Evolutionary conservation across 2,329 filamentous ascomycete genomes (phyloP), one percentile per base, ranked within the genome.

Genomic region (Trichoderma sp.): DNA sequence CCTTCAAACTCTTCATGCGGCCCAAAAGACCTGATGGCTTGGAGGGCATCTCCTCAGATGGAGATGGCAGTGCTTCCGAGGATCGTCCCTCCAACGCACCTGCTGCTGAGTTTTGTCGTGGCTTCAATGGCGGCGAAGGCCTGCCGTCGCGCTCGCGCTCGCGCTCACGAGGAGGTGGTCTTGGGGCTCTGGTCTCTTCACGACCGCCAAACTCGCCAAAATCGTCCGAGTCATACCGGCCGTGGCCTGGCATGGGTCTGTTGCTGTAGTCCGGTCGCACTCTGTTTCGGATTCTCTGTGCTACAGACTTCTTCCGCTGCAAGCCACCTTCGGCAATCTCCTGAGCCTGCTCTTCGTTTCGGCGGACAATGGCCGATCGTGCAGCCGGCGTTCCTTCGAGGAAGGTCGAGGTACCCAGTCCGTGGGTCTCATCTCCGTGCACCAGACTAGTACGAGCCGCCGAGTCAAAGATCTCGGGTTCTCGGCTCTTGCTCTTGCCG

Each of bases 371-470:
- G 21, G 91, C 92, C 8, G 89, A 87, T 74, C 89, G 89, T 33
- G 94, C 92, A 33, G 94, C 96, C 16, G 96, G 95, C 1, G 96
- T 92, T 43, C 96, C 96, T 75, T 99, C 96, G 27, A 99, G 82
- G 84, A 98, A 98, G 2, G 96, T 99, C 40, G 94, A 97, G 1
- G 94, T 97, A 65, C 96, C 96, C 8, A 99, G 83, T 11, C 96
- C 96, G 71, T 92, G 83, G 4, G 89, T 91, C 80, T 96, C 90
- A 68, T 94, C 89, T 21, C 95, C 95, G 74, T 98, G 93, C 16
- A 98, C 86, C 58, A 91, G 87, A 68, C 92, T 89, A 58, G 89
- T 85, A 68, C 89, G 87, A 33, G 86, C 81, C 33, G 86, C 86
- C 1, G 93, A 88, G 76, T 96, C 92, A 75, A 94, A 92, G 3